Percentiles rank a stretch among this genome's conserved stretches.
Evolutionary conservation across 2,329 filamentous ascomycete species (phyloP).

Genomic region (Amauroascus verrucosus): DNA sequence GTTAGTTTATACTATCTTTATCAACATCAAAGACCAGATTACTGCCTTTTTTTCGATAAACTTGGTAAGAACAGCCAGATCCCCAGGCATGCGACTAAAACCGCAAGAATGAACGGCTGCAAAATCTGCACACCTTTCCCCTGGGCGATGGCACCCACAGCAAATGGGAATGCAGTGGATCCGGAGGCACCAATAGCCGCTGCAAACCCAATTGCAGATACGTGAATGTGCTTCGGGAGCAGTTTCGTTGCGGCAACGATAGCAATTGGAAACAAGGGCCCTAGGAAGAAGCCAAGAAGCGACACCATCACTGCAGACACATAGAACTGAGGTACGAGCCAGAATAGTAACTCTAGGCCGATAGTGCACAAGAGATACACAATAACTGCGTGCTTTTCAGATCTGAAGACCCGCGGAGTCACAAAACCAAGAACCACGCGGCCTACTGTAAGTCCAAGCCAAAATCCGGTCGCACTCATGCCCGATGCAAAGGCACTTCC

Average conservation of each 20-base stretch:
- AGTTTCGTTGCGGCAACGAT: conserved; percentile 65
- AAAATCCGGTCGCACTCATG: conserved; percentile 69
- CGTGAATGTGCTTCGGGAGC: conserved; percentile 61
- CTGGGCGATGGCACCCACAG: conserved; percentile 41
- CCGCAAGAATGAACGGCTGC: conserved; percentile 49
- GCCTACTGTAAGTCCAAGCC: conserved; percentile 70
- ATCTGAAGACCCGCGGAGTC: conserved; percentile 52
- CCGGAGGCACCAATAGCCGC: conserved; percentile 67
- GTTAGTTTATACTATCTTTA: no score
- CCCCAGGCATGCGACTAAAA: conserved; percentile 42
- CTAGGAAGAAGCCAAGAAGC: conserved; percentile 68
- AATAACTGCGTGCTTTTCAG: conserved; percentile 57
- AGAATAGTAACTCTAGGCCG: conserved; percentile 61
- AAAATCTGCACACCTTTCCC: conserved; percentile 49
- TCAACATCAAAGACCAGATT: not conserved
- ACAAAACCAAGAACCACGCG: conserved; percentile 64
- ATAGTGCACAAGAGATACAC: conserved; percentile 57
- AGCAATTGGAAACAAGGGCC: conserved; percentile 66
- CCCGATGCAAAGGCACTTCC: conserved; percentile 62
- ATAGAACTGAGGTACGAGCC: conserved; percentile 68
- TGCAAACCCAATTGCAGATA: conserved; percentile 70
- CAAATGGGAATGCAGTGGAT: conserved; percentile 42
- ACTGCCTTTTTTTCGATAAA: conserved; percentile 16
- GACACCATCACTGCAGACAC: conserved; percentile 62
- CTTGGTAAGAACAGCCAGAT: conserved; percentile 40